Evolutionary conservation across 108 stramenopile genomes (phyloP), one percentile per base, ranked within the genome.

Genomic region (Fistulifera pelliculosa): DNA sequence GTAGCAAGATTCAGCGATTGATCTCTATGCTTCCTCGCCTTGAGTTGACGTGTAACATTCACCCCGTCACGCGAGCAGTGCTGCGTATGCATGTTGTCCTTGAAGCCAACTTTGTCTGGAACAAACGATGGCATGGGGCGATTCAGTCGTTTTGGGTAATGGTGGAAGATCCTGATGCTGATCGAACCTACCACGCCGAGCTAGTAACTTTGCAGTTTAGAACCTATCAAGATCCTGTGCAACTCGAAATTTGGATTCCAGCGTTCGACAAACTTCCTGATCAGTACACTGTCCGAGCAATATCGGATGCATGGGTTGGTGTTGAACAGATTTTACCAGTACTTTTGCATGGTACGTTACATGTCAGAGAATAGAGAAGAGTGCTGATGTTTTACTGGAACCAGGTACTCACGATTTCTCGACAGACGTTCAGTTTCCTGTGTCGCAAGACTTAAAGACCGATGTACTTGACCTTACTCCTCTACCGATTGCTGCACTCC

Each of bases 291-390:
- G 67, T 97, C 0, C 68, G 96, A 27, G 51, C 89, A 24, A 68
- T 93, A 6, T 84, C 82, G 10, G 99, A 99, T 58, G 72, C 71
- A 41, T 99, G 97, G 95, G 91, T 98, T 43, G 97, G 94, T 48
- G 79, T 77, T n/a, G 97, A 96, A 44, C 38, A 65, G 22, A 45
- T 92, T 1, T 50, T 85, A 23, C 90, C 96, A 26, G 76, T 99
- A 26, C 84, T 93, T 11, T 80, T 96, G 23, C 48, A 74, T 35
- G 31, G 31, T 35, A 35, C 3, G 31, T 8, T 8, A 8, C 3
- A n/a, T n/a, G n/a, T n/a, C n/a, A 35, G 8, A 35, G 31, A 35
- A 6, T 35, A 35, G 3, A 35, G 3, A 8, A 8, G 8, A 35
- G 8, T 35, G 31, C 6, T 8, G n/a, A 35, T 8, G 6, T 35